Evolutionary conservation across 1,139 yeast species (phyloP).

Genomic region (Suhomyces anneliseae): DNA sequence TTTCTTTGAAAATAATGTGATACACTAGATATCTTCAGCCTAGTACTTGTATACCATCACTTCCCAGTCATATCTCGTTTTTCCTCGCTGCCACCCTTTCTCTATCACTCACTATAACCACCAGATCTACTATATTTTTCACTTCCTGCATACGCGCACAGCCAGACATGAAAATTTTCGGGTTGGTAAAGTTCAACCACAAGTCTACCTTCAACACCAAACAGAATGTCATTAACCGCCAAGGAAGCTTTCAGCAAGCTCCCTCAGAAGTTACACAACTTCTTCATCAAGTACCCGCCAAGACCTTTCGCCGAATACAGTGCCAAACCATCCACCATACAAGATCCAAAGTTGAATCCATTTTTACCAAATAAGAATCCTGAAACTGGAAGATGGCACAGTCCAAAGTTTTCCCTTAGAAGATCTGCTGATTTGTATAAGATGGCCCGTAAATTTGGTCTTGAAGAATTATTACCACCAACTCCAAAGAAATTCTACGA

Average conservation of each 20-base stretch:
- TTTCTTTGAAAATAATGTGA: too few species aligned
- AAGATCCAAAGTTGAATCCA: conserved; percentile 78
- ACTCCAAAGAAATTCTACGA: conserved; percentile 73
- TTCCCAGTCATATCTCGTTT: too few species aligned
- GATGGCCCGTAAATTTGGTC: conserved; percentile 78
- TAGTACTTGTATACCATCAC: too few species aligned
- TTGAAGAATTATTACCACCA: conserved; percentile 76
- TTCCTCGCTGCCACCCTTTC: too few species aligned
- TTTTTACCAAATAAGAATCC: conserved; percentile 86
- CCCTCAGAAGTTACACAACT: conserved; percentile 70
- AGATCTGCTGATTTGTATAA: conserved; percentile 85
- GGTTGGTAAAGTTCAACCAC: neutral
- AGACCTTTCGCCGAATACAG: conserved; percentile 71
- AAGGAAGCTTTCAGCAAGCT: conserved; percentile 55
- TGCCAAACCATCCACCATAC: conserved; percentile 60
- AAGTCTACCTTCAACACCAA: neutral
- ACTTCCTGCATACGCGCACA: conserved; percentile 3
- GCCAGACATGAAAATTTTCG: conserved; percentile 5
- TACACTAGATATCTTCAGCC: too few species aligned
- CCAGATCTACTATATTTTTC: too few species aligned
- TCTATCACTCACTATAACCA: too few species aligned
- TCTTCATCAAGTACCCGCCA: conserved; percentile 85
- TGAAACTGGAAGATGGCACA: conserved; percentile 72
- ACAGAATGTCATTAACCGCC: conserved; percentile 23
- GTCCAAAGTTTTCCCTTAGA: conserved; percentile 77